These are phyloP conservation scores for Nemania bipapillata DNA, from an alignment of 2,329 filamentous ascomycete genomes.

Conservation along the genomic window DNA sequence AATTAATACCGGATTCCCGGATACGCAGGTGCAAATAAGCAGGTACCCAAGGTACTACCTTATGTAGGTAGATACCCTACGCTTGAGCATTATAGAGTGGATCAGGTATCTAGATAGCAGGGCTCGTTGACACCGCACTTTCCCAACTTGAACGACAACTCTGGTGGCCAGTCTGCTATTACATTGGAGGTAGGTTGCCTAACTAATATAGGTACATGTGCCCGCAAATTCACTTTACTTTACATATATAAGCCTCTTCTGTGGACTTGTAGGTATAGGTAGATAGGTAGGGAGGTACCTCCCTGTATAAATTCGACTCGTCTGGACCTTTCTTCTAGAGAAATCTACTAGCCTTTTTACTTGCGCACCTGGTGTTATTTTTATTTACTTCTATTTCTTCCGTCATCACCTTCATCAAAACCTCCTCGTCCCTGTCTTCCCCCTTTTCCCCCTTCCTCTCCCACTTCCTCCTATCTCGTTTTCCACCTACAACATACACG, in stretches of 20 bases:
- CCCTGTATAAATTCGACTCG: neutral
- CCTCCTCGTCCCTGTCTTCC: neutral
- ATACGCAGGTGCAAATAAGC: too few relatives aligned
- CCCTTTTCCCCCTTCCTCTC: neutral
- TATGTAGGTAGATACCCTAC: too few relatives aligned
- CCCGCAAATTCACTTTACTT: neutral
- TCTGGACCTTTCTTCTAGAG: slow-evolving; percentile 8
- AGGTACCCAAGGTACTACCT: too few relatives aligned
- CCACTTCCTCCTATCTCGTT: neutral
- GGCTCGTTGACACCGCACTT: too few relatives aligned
- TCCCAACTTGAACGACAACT: too few relatives aligned
- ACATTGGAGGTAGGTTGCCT: too few relatives aligned
- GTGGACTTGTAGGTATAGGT: neutral
- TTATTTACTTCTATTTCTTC: neutral
- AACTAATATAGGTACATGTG: neutral
- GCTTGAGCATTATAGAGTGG: too few relatives aligned
- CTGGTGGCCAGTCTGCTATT: too few relatives aligned
- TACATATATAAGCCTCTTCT: neutral
- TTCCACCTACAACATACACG: neutral
- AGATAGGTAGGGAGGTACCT: neutral
- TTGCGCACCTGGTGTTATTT: slow-evolving; percentile 3
- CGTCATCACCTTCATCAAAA: neutral
- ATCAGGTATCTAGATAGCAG: too few relatives aligned
- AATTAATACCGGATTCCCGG: too few relatives aligned
- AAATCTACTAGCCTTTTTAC: neutral